phyloP scores from a whole-genome alignment of 164 flowering plant genomes.

The Paratinospora sagittata region DNA sequence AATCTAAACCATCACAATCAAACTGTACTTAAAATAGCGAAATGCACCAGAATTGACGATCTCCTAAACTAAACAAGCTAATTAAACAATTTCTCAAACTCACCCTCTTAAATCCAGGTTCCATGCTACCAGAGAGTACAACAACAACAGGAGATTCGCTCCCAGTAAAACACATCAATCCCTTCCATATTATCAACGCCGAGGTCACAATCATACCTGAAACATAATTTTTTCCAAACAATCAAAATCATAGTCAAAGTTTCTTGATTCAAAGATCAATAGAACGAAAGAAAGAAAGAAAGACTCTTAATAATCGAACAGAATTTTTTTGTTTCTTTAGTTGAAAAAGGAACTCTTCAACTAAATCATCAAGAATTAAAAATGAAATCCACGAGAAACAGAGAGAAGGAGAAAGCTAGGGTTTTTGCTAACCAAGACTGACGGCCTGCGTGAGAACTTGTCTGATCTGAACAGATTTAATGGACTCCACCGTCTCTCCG shows the following conservation, averaged over 20 bases:
- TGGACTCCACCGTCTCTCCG: constrained; percentile 61
- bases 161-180: constrained; percentile 70
- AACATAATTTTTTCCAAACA: not conserved
- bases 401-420: constrained; percentile 9
- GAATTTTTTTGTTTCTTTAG: not conserved
- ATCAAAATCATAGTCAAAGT: not conserved
- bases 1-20: too few relatives aligned
- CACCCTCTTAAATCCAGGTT: constrained; percentile 81
- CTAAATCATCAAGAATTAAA: not conserved
- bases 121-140: constrained; percentile 84
- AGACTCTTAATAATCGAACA: not conserved
- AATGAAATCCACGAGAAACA: constrained; percentile 4
- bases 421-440: constrained; percentile 54
- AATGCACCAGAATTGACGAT: too few relatives aligned
- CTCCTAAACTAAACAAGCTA: not conserved
- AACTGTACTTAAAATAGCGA: too few relatives aligned
- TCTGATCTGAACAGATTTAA: constrained; percentile 71
- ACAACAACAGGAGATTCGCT: constrained; percentile 86
- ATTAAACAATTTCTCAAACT: not conserved
- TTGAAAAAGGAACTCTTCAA: not conserved
- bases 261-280: not conserved
- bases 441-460: constrained; percentile 62
- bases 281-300: too few relatives aligned
- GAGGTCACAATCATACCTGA: constrained; percentile 76
- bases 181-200: constrained; percentile 80